Evolutionary conservation across 2,329 filamentous ascomycete genomes (phyloP).

Genomic region (Lizonia empirigonia): DNA sequence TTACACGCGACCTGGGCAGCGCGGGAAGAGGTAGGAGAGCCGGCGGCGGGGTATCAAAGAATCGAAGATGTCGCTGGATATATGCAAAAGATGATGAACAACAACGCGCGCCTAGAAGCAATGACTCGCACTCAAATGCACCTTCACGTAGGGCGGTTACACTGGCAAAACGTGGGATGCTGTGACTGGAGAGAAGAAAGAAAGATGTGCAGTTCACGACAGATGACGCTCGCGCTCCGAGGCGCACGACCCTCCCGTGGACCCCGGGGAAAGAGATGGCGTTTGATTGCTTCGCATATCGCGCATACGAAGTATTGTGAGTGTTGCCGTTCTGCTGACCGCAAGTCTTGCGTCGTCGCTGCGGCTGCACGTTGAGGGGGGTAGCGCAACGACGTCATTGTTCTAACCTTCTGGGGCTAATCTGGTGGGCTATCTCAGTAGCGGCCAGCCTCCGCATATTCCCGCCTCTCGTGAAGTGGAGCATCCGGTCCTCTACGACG

Average conservation of each 20-base stretch:
- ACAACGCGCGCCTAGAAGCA: neutral
- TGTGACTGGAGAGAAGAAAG: conserved; percentile 13
- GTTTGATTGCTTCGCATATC: conserved; percentile 27
- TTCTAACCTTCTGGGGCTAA: neutral
- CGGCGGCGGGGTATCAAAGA: conserved; percentile 11
- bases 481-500: neutral
- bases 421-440: neutral
- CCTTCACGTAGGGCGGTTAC: conserved; percentile 13
- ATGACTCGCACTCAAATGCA: conserved; percentile 9
- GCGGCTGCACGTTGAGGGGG: neutral
- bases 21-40: conserved; percentile 3
- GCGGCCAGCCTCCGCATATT: conserved; percentile 7
- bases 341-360: conserved; percentile 20
- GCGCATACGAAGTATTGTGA: conserved; percentile 22
- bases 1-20: conserved; percentile 6
- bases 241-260: neutral
- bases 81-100: neutral
- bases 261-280: conserved; percentile 11
- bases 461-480: neutral
- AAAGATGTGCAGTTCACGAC: conserved; percentile 3
- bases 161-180: conserved; percentile 12
- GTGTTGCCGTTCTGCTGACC: conserved; percentile 20
- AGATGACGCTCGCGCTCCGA: conserved; percentile 25
- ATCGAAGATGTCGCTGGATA: neutral
- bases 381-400: conserved; percentile 2